Conservation (phyloP, 257 asterid species). For the Salvia splendens region DNA sequence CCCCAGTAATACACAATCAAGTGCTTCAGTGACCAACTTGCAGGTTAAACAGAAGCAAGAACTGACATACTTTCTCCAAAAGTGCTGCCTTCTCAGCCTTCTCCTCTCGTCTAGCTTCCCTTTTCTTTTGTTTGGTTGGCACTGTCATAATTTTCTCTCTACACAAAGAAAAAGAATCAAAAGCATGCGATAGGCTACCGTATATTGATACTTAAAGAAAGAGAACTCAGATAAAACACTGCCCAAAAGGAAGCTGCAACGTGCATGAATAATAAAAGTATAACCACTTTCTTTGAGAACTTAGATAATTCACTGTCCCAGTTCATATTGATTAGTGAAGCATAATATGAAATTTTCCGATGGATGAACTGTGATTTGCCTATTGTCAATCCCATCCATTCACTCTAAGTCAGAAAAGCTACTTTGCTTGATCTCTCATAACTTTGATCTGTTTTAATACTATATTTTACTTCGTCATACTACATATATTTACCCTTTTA, state of each 20-base stretch:
- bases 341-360: background rate
- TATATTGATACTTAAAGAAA: background rate
- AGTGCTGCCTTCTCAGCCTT: slow-evolving; percentile 89
- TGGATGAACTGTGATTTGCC: background rate
- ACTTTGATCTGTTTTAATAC: background rate
- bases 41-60: background rate
- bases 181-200: slow-evolving; percentile 13
- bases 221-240: background rate
- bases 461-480: too few relatives aligned
- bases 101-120: slow-evolving; percentile 88
- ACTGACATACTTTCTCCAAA: slow-evolving; percentile 59
- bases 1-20: background rate
- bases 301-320: background rate
- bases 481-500: background rate
- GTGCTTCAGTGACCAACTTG: slow-evolving; percentile 8
- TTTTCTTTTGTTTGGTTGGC: slow-evolving; percentile 72
- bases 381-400: background rate
- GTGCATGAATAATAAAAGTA: too few relatives aligned
- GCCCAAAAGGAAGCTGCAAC: background rate
- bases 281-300: background rate
- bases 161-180: slow-evolving; percentile 30
- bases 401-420: background rate
- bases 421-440: slow-evolving; percentile 3
- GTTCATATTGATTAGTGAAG: background rate
- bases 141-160: slow-evolving; percentile 92